These are phyloP conservation scores for Incumbomyces lentus DNA, from an alignment of 2,329 filamentous ascomycete genomes.

Conservation along the genomic window DNA sequence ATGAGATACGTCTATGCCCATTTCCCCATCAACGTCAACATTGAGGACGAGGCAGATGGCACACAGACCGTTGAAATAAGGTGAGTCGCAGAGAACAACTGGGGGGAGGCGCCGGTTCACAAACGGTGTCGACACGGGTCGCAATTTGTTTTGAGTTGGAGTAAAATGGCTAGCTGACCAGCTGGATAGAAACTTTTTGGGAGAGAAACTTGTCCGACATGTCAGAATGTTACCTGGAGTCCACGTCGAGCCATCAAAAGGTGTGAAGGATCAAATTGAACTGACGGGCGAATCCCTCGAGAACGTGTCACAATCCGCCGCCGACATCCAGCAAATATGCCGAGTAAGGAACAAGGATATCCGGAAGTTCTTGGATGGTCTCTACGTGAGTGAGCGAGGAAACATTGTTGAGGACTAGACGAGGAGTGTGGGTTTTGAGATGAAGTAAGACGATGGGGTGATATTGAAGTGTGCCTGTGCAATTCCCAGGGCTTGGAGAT, in stretches of 20 bases:
- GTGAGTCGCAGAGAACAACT: conserved; percentile 43
- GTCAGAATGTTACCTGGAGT: conserved; percentile 85
- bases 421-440: too few relatives aligned
- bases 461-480: too few relatives aligned
- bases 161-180: conserved; percentile 21
- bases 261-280: conserved; percentile 95
- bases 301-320: conserved; percentile 92
- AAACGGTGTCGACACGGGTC: too few relatives aligned
- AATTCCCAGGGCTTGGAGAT: too few relatives aligned
- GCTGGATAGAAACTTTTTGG: conserved; percentile 76
- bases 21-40: conserved; percentile 99
- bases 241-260: conserved; percentile 77
- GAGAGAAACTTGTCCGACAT: conserved; percentile 97
- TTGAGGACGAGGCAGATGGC: conserved; percentile 90
- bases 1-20: conserved; percentile 99
- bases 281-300: conserved; percentile 91
- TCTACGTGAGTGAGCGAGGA: conserved; percentile 98
- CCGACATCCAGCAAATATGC: conserved; percentile 99
- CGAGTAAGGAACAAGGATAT: conserved; percentile 99
- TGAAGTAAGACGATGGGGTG: too few relatives aligned
- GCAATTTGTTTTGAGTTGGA: too few relatives aligned
- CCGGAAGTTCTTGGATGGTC: conserved; percentile 99
- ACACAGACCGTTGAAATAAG: conserved; percentile 92
- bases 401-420: conserved; percentile 63
- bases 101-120: neutral